Evolutionary conservation across 371 early-diverging fungal genomes (phyloP).

Genomic region (Rhizopus stolonifer): DNA sequence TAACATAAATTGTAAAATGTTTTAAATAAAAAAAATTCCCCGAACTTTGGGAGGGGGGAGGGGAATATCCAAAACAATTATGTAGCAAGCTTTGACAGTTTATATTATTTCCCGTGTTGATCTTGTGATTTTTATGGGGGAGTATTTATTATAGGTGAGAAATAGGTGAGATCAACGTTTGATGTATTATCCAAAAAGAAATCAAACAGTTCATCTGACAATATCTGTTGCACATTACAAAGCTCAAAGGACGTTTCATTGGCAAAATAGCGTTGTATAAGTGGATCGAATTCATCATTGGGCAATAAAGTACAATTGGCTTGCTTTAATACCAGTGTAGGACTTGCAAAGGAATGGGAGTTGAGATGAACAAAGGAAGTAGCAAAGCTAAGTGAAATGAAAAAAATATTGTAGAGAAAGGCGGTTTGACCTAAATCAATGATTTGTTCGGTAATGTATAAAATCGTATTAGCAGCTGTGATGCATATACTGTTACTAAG

Average conservation of each 20-base stretch:
- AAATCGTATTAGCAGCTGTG: constrained; percentile 39
- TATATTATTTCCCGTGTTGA: no score
- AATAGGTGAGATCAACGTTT: no score
- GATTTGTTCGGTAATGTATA: constrained; percentile 47
- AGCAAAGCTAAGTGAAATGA: constrained; percentile 24
- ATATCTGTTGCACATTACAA: neutral
- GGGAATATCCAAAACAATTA: no score
- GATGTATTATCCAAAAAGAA: no score
- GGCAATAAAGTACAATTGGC: constrained; percentile 16
- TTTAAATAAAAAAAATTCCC: no score
- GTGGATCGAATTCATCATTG: constrained; percentile 7
- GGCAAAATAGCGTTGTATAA: constrained; percentile 22
- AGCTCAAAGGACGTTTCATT: neutral
- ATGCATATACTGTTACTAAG: constrained; percentile 26
- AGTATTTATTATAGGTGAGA: no score
- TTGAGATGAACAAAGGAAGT: constrained; percentile 22
- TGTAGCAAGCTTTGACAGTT: no score
- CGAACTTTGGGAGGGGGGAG: no score
- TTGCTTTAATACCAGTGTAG: constrained; percentile 14
- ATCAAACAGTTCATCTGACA: no score
- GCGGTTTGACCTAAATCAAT: constrained; percentile 18
- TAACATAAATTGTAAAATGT: no score
- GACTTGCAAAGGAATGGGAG: constrained; percentile 7
- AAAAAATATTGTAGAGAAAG: constrained; percentile 31
- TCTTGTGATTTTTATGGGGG: no score